These are phyloP conservation scores for Solanum arcanum DNA, from an alignment of 257 asterid species.

Conservation along the genomic window DNA sequence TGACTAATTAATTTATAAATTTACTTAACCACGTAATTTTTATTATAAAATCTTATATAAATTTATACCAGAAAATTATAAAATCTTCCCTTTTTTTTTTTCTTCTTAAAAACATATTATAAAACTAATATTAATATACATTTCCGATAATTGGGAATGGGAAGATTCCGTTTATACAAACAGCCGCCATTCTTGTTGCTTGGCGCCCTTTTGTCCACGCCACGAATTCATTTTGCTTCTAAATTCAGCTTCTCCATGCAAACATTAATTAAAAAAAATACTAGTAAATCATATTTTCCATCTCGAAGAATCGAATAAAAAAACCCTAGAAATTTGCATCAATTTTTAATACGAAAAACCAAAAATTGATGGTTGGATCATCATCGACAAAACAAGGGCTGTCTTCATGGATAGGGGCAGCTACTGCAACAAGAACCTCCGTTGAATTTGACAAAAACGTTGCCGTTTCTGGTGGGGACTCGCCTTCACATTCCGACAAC, in stretches of 20 bases:
- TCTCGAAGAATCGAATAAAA: not conserved
- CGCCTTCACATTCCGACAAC: not conserved
- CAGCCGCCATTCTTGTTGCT: not conserved
- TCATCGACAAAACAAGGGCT: constrained; percentile 37
- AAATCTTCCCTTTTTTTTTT: too few species aligned
- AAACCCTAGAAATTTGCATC: not conserved
- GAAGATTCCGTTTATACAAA: not conserved
- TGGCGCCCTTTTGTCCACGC: constrained; percentile 35
- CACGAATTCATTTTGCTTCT: constrained; percentile 14
- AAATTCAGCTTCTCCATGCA: not conserved
- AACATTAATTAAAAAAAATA: not conserved
- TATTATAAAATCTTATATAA: too few species aligned
- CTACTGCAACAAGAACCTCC: constrained; percentile 22
- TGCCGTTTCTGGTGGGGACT: not conserved
- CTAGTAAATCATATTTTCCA: not conserved
- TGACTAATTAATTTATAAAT: too few species aligned
- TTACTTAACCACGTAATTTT: too few species aligned
- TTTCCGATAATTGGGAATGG: not conserved
- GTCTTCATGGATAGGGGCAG: constrained; percentile 48
- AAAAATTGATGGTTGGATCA: constrained; percentile 31
- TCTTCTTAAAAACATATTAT: too few species aligned
- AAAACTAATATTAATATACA: not conserved
- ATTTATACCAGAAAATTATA: too few species aligned
- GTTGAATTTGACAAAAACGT: constrained; percentile 26
- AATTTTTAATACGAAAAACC: not conserved